Evolutionary conservation across 805 yeast species (phyloP).

Genomic region (Yamadazyma tumulicola): DNA sequence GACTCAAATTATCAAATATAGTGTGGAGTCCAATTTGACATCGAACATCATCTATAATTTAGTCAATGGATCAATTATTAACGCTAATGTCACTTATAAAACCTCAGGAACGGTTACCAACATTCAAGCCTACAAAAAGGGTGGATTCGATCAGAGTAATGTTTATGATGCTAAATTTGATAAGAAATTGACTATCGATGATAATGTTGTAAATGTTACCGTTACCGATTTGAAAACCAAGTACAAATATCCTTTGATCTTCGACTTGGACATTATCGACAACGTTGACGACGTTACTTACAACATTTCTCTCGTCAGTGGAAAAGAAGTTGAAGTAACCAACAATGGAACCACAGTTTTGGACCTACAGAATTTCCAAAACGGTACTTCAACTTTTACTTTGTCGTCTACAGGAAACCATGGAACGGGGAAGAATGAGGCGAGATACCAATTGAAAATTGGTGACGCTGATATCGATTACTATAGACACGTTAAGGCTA

Average conservation of each 20-base stretch:
- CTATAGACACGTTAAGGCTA: constrained; percentile 31
- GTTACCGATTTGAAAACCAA: constrained; percentile 6
- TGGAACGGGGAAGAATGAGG: constrained; percentile 29
- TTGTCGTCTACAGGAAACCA: constrained; percentile 25
- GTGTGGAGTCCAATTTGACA: constrained; percentile 26
- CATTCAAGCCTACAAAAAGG: constrained; percentile 31
- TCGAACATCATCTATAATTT: constrained; percentile 37
- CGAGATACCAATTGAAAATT: constrained; percentile 23
- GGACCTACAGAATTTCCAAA: constrained; percentile 15
- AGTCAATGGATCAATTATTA: constrained; percentile 32
- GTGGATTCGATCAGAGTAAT: constrained; percentile 39
- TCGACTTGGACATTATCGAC: constrained; percentile 4
- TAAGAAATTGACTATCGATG: not conserved
- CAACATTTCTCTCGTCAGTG: constrained; percentile 5
- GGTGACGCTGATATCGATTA: constrained; percentile 15
- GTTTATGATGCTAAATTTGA: constrained; percentile 19
- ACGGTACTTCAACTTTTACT: constrained; percentile 27
- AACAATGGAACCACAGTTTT: not conserved
- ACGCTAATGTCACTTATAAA: constrained; percentile 23
- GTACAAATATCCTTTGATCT: constrained; percentile 25
- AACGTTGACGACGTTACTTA: not conserved
- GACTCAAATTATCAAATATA: constrained; percentile 36
- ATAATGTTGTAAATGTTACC: constrained; percentile 9
- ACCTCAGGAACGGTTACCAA: constrained; percentile 34
- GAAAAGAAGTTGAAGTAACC: not conserved